Percentiles rank a stretch among this genome's conserved stretches.
phyloP scores from a whole-genome alignment of 108 stramenopile genomes.

The Nitzschia putrida region DNA sequence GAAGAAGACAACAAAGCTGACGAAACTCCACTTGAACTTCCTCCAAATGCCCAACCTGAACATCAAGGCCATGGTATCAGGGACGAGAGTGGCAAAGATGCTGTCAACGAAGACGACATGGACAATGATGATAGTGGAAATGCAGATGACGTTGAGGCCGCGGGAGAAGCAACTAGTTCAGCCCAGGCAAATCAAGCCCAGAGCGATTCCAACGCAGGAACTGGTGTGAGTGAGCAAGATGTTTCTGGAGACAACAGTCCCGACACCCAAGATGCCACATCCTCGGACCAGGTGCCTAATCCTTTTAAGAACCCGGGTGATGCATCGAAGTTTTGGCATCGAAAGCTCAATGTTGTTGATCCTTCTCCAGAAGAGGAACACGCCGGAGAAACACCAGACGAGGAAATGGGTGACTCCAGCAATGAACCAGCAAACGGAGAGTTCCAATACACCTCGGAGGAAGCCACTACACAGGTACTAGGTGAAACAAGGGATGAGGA shows the following conservation, averaged over 20 bases:
- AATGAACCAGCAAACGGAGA: conserved; percentile 51
- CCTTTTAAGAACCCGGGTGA: conserved; percentile 87
- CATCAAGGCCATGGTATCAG: conserved; percentile 56
- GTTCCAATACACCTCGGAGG: conserved; percentile 73
- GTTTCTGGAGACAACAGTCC: conserved; percentile 35
- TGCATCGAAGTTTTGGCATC: conserved; percentile 81
- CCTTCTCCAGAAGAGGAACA: conserved; percentile 37
- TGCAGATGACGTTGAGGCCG: conserved; percentile 39
- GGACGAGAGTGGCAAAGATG: conserved; percentile 60
- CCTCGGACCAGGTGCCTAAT: conserved; percentile 61
- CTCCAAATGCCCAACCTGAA: conserved; percentile 18
- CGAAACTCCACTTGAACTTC: neutral
- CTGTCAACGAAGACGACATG: conserved; percentile 31
- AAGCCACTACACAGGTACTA: conserved; percentile 73
- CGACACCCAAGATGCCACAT: conserved; percentile 18
- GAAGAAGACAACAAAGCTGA: conserved; percentile 30
- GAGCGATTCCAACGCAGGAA: conserved; percentile 26
- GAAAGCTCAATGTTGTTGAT: conserved; percentile 67
- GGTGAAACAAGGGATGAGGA: conserved; percentile 61
- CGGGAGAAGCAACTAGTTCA: conserved; percentile 20
- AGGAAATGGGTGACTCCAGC: conserved; percentile 31
- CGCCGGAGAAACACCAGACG: conserved; percentile 28
- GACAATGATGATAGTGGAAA: conserved; percentile 30
- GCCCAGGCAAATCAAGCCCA: conserved; percentile 19
- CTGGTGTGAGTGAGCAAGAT: conserved; percentile 32